Evolutionary conservation across 2,329 filamentous ascomycete species (phyloP).

Genomic region (Cytospora piceae): DNA sequence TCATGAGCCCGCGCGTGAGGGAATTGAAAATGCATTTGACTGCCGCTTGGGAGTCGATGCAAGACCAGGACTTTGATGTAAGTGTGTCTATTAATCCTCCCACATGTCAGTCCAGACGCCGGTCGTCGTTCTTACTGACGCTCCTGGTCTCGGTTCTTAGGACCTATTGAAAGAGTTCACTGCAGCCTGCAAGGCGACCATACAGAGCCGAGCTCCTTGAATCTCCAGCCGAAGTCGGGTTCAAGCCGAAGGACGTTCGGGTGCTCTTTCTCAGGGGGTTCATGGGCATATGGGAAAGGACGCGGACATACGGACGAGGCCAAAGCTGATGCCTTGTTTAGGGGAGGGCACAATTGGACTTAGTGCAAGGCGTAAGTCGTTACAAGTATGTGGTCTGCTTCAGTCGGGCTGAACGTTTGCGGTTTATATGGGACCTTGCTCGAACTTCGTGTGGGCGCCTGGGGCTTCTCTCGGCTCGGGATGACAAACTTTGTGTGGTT

Average conservation of each 20-base stretch:
- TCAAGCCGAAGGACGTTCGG: not conserved
- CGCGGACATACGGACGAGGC: not conserved
- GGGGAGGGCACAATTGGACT: no score
- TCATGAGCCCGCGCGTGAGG: constrained; percentile 59
- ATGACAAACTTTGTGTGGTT: no score
- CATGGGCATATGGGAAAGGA: not conserved
- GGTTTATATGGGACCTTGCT: not conserved
- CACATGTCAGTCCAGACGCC: no score
- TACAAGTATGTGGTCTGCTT: not conserved
- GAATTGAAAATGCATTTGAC: constrained; percentile 51
- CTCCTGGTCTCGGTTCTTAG: not conserved
- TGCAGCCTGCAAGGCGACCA: constrained; percentile 17
- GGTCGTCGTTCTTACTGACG: not conserved
- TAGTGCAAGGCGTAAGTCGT: not conserved
- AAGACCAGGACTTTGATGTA: constrained; percentile 57
- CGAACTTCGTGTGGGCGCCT: no score
- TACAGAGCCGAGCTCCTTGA: not conserved
- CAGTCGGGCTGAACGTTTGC: no score
- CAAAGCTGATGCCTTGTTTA: not conserved
- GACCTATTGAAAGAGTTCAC: constrained; percentile 25
- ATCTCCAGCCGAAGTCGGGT: not conserved
- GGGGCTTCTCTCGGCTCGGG: no score
- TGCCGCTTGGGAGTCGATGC: constrained; percentile 55
- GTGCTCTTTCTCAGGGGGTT: not conserved
- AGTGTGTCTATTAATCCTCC: constrained; percentile 23